Evolutionary conservation across 2,329 filamentous ascomycete genomes (phyloP), one percentile per base, ranked within the genome.

Genomic region (Fusarium sp.): DNA sequence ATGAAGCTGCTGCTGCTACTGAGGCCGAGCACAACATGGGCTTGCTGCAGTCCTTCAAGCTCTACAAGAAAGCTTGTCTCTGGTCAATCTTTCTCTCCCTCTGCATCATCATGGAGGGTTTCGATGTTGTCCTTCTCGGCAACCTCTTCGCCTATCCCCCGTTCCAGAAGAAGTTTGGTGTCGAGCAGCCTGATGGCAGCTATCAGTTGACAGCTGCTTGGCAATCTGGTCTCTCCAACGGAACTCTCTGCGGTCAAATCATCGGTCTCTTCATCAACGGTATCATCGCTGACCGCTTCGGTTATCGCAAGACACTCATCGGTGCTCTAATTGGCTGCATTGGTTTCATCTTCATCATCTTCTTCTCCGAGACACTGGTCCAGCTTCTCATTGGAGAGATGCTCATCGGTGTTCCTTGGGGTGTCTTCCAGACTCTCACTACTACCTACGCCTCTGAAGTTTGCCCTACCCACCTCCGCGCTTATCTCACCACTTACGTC

Each of bases 221-320:
- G 88, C 87, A 89, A 75, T 83, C 86, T 5, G 86, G 83, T 11
- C 79, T 89, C 7, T 83, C 82, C 46, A 88, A 87, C 49, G 87
- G 84, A 15, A 82, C 84, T 0, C 80, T 84, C 9, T 82, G 83
- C 5, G 88, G 88, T 16, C 82, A 86, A 62, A 86, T 89, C 28
- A 44, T 88, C 4, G 88, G 88, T 4, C 82, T 88, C 6, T 83
- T 88, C 59, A 35, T 86, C 58, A 86, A 84, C 64, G 88, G 88
- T 19, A 81, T 83, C 64, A 76, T 88, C 11, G 83, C 85, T 13
- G 86, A 89, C 33, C 79, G 81, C 2, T 82, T 83, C 49, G 85
- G 85, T 0, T 87, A 86, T 69, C 82, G 85, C 61, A 83, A 84
- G 79, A 86, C 85, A 0, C 82, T 89, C 33, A 82, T 88, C 12